Percentiles rank a stretch among this genome's conserved stretches.
phyloP scores from a whole-genome alignment of 495 filamentous ascomycete genomes.

The Hyaloscypha bicolor region DNA sequence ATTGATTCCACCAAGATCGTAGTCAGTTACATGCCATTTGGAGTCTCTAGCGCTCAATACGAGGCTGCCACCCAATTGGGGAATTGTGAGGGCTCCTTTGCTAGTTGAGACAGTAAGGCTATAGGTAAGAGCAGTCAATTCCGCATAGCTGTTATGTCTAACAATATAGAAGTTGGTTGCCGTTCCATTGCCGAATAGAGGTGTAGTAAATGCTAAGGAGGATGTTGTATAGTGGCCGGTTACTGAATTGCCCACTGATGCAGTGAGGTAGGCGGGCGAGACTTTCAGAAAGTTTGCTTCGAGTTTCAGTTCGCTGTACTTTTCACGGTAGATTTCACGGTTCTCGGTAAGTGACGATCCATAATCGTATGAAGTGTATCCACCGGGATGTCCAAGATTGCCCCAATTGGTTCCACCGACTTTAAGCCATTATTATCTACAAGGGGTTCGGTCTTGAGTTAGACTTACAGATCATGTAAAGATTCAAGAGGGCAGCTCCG shows the following conservation, averaged over 20 bases:
- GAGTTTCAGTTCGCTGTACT: conserved; percentile 79
- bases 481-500: conserved; percentile 60
- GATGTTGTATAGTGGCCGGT: conserved; percentile 42
- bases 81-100: conserved; percentile 61
- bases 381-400: conserved; percentile 68
- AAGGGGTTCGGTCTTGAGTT: conserved; percentile 8
- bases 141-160: conserved; percentile 64
- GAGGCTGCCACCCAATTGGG: conserved; percentile 62
- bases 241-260: conserved; percentile 40
- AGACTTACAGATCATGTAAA: conserved; percentile 64
- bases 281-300: conserved; percentile 71
- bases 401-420: conserved; percentile 69
- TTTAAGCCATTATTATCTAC: conserved; percentile 20
- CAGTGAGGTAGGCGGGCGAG: conserved; percentile 63
- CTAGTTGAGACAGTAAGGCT: conserved; percentile 63
- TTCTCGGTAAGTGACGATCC: conserved; percentile 68
- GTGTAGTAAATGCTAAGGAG: conserved; percentile 57
- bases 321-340: conserved; percentile 66
- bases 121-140: conserved; percentile 57
- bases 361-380: conserved; percentile 68
- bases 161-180: conserved; percentile 64
- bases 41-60: conserved; percentile 73
- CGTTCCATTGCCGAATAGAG: conserved; percentile 53
- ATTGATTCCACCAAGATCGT: conserved; percentile 61
- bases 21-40: conserved; percentile 74